These are phyloP conservation scores for Psilocybe mexicana DNA, from an alignment of 1,284 basidiomycete genomes.

Conservation along the genomic window DNA sequence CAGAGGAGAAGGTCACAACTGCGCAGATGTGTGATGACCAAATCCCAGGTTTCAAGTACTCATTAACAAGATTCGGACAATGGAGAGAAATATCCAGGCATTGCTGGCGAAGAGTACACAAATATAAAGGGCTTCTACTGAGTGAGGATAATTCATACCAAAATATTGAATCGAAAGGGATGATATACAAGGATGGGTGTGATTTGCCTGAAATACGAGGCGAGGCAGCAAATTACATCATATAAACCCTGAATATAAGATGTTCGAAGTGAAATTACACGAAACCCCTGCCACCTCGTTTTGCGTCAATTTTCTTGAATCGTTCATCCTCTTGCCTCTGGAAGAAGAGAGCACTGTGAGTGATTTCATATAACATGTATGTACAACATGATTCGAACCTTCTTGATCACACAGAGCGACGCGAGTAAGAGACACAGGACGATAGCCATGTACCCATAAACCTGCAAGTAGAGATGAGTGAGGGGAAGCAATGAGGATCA, in stretches of 20 bases:
- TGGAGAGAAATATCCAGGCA: background rate
- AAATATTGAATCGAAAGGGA: background rate
- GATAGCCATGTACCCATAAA: conserved; percentile 85
- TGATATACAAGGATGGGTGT: background rate
- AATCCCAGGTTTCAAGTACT: background rate
- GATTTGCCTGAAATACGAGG: background rate
- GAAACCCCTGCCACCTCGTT: conserved; percentile 81
- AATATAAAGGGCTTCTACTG: background rate
- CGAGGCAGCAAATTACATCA: conserved; percentile 16
- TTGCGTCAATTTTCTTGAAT: conserved; percentile 84
- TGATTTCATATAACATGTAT: conserved; percentile 1
- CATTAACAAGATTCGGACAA: background rate
- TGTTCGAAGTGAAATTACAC: conserved; percentile 50
- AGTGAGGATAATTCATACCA: no score
- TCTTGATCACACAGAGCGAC: conserved; percentile 82
- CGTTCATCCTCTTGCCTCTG: conserved; percentile 79
- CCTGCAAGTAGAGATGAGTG: conserved; percentile 17
- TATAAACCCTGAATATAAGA: conserved; percentile 17
- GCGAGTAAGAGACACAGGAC: conserved; percentile 72
- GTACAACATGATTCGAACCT: conserved; percentile 42
- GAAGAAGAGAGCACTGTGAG: conserved; percentile 14
- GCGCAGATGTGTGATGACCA: background rate
- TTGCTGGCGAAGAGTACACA: background rate
- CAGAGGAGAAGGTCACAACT: no score
- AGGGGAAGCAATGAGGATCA: background rate